Evolutionary conservation across 495 filamentous ascomycete species (phyloP), one percentile per base, ranked within the genome.

Genomic region (Daldinia bambusicola): DNA sequence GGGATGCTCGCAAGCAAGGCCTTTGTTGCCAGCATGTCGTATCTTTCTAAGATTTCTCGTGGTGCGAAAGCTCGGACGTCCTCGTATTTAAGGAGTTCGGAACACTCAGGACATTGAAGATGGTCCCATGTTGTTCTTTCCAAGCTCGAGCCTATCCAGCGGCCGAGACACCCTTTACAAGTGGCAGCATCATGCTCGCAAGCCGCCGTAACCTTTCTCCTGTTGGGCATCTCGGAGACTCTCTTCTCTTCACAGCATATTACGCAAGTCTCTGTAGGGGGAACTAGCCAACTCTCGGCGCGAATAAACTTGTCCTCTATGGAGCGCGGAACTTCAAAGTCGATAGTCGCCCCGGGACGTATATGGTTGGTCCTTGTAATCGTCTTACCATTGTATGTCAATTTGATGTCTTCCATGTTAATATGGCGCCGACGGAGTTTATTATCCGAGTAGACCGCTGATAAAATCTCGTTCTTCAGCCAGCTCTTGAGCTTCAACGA

Each of bases 91-190:
- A 84, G 75, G 4, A 73, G n/a, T 55, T 78, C 75, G 2, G 76
- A 66, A 55, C 81, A 84, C 50, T 81, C 78, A 1, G 80, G 81
- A 34, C 82, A 84, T 37, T 70, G 78, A 2, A 83, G 55, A 16
- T 66, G 75, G 45, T 80, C 74, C 75, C 80, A 81, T 0, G 65
- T 69, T 14, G 70, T 69, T 2, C 58, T 64, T 13, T 81, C 77
- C 31, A 81, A 61, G 30, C 76, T 72, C 2, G 76, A 74, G 10
- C 55, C 34, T 34, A 84, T 78, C 76, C 78, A 82, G 18, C 76
- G 57, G 36, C 69, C 58, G 26, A 82, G 52, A 14, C 82, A 84
- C 2, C 70, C 70, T 20, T 76, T 76, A 67, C 82, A 84, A n/a
- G 75, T 70, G 0, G 61, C 63, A 4, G 75, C 53, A n/a, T 74